These are phyloP conservation scores for Trapa bicornis DNA, from an alignment of 345 rosid species.

Conservation along the genomic window DNA sequence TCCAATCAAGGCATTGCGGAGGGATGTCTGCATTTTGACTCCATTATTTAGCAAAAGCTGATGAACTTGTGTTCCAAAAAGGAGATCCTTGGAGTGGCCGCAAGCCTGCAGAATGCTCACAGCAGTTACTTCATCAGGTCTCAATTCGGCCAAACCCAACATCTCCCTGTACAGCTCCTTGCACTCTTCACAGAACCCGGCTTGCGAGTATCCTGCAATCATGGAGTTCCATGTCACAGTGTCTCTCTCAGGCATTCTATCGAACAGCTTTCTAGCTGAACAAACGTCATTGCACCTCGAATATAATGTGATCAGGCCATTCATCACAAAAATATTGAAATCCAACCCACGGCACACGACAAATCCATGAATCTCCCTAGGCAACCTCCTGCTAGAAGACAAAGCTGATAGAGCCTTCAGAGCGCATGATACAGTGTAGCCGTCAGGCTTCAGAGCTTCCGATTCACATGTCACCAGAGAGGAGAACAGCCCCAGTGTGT, in stretches of 20 bases:
- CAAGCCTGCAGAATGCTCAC: constrained; percentile 68
- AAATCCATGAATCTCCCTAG: constrained; percentile 50
- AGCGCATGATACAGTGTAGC: constrained; percentile 42
- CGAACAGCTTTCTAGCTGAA: constrained; percentile 50
- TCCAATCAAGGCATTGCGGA: constrained; percentile 61
- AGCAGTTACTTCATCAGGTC: constrained; percentile 51
- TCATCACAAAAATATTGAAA: constrained; percentile 42
- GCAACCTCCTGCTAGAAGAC: constrained; percentile 22
- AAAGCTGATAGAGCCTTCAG: constrained; percentile 44
- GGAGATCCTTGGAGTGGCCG: constrained; percentile 54
- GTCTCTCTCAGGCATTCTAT: constrained; percentile 49
- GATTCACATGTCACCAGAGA: constrained; percentile 19
- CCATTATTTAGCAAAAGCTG: constrained; percentile 23
- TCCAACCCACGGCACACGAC: constrained; percentile 35
- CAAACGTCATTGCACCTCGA: constrained; percentile 32
- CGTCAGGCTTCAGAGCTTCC: constrained; percentile 28
- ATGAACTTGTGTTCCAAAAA: constrained; percentile 69
- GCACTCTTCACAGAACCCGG: constrained; percentile 51
- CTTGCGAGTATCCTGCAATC: constrained; percentile 73
- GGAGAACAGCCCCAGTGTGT: constrained; percentile 40
- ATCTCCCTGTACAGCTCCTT: constrained; percentile 48
- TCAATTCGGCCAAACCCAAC: constrained; percentile 29
- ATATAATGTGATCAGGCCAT: constrained; percentile 57
- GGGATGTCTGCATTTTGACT: constrained; percentile 37
- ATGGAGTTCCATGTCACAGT: constrained; percentile 78